phyloP scores from a whole-genome alignment of 129 eudicot species.

The Centaurea solstitialis region DNA sequence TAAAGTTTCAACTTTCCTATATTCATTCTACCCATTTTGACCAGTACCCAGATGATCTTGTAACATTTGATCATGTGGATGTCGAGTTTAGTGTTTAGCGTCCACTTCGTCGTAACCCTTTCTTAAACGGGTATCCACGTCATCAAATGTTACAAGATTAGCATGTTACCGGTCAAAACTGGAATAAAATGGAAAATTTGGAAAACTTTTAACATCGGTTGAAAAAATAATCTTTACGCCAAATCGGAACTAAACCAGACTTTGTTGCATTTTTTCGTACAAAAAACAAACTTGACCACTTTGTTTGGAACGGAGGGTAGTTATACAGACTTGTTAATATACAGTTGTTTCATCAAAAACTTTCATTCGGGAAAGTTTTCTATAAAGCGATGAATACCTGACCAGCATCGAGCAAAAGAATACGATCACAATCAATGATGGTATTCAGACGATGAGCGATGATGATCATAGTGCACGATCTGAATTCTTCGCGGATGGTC shows the following conservation, averaged over 20 bases:
- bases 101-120: neutral
- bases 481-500: constrained; percentile 94
- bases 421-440: constrained; percentile 83
- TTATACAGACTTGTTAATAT: neutral
- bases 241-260: neutral
- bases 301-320: neutral
- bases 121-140: neutral
- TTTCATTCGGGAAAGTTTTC: neutral
- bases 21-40: neutral
- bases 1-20: neutral
- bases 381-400: constrained; percentile 48
- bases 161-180: neutral
- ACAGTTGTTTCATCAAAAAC: neutral
- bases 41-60: neutral
- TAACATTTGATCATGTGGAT: neutral
- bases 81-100: neutral
- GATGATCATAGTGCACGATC: constrained; percentile 92
- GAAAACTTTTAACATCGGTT: neutral
- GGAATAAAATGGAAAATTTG: neutral
- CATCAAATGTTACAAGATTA: neutral
- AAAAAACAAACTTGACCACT: neutral
- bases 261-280: neutral
- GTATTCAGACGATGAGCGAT: constrained; percentile 97
- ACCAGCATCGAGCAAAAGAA: constrained; percentile 92
- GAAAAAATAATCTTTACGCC: neutral